Conservation (phyloP, 169 alveolate genomes). For the Amoebophrya sp. region DNA sequence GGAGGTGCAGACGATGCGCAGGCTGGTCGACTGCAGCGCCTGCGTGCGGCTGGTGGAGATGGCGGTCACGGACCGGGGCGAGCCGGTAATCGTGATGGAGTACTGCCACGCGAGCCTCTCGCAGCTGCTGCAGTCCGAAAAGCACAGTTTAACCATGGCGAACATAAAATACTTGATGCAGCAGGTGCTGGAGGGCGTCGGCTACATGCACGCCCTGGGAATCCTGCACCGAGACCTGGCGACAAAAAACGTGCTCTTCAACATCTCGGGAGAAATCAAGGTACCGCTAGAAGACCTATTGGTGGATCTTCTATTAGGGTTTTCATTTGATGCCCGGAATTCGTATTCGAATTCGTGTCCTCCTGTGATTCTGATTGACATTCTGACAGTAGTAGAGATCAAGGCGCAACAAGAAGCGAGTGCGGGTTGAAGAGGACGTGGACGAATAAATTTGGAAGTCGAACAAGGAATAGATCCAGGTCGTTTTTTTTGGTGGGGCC, state of each 20-base stretch:
- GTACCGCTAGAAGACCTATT: no score
- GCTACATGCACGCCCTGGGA: not conserved
- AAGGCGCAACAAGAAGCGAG: no score
- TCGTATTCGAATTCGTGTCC: no score
- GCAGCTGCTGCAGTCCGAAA: not conserved
- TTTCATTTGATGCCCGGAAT: no score
- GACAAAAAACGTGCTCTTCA: not conserved
- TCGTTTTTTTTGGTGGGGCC: no score
- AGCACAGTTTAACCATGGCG: not conserved
- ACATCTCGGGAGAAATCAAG: not conserved
- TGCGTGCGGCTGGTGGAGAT: not conserved
- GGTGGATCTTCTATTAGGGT: no score
- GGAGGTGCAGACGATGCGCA: not conserved
- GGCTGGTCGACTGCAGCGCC: not conserved
- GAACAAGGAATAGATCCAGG: no score
- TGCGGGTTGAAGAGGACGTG: no score
- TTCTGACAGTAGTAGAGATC: no score
- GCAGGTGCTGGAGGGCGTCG: not conserved
- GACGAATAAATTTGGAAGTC: no score
- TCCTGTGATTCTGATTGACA: no score
- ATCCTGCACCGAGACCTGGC: not conserved
- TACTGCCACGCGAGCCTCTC: not conserved
- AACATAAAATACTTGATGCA: not conserved
- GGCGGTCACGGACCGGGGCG: not conserved
- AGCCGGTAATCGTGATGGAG: not conserved